phyloP scores from a whole-genome alignment of 768 basidiomycete genomes.

The Boletus insuetus region DNA sequence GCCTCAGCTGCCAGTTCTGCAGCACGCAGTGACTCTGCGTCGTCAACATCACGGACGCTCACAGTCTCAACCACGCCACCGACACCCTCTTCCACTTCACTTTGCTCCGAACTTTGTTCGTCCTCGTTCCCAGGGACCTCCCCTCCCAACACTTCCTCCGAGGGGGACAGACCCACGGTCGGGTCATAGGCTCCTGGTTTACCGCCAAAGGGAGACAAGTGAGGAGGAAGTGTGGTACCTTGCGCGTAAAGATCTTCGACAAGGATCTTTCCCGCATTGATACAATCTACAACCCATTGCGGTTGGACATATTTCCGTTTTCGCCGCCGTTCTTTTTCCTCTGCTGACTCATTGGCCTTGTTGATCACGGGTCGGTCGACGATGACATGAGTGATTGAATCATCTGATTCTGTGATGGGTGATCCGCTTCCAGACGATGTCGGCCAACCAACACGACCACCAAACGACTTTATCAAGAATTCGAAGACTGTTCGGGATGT shows the following conservation, averaged over 20 bases:
- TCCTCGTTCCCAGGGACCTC: constrained; percentile 30
- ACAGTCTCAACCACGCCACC: constrained; percentile 29
- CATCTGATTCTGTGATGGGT: constrained; percentile 72
- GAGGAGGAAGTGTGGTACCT: constrained; percentile 86
- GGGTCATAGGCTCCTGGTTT: constrained; percentile 76
- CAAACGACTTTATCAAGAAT: constrained; percentile 89
- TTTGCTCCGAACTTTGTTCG: constrained; percentile 22
- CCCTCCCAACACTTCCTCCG: constrained; percentile 27
- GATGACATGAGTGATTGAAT: constrained; percentile 90
- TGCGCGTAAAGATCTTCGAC: constrained; percentile 84
- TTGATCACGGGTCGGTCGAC: constrained; percentile 79
- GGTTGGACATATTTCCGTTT: constrained; percentile 91
- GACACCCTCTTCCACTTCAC: constrained; percentile 26
- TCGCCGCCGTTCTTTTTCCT: constrained; percentile 58
- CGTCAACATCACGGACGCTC: constrained; percentile 38
- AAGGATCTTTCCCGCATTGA: constrained; percentile 83
- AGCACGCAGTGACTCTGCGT: constrained; percentile 70
- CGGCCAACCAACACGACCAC: constrained; percentile 91
- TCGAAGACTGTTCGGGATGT: constrained; percentile 90
- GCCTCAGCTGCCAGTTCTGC: constrained; percentile 93
- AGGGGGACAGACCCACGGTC: constrained; percentile 31
- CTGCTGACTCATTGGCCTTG: constrained; percentile 46
- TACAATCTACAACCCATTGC: constrained; percentile 96
- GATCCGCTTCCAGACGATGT: constrained; percentile 78
- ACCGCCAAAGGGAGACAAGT: constrained; percentile 93